These are phyloP conservation scores for Aureobasidium namibiae DNA, from an alignment of 2,329 filamentous ascomycete species.

Conservation along the genomic window DNA sequence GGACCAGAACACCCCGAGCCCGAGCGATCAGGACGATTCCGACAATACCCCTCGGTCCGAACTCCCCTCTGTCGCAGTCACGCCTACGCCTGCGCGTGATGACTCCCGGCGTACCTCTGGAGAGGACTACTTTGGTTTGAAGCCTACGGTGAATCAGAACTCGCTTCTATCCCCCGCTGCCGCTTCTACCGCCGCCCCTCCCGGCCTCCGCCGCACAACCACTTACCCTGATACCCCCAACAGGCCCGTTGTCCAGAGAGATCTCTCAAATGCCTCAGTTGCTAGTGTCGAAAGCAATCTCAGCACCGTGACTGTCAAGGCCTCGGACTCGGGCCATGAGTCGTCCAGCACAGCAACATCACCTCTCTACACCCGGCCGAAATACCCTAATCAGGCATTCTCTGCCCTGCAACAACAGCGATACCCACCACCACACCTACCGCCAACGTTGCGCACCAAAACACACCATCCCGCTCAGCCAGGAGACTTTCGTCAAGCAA, in stretches of 20 bases:
- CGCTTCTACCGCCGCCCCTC: background rate
- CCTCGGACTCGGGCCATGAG: constrained; percentile 19
- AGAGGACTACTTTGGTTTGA: constrained; percentile 19
- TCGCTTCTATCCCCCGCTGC: background rate
- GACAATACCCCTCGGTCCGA: constrained; percentile 35
- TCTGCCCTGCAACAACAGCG: constrained; percentile 39
- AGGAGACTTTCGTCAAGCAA: constrained; percentile 32
- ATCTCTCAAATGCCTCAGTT: constrained; percentile 34
- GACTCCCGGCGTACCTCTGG: constrained; percentile 15
- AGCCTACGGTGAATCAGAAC: background rate
- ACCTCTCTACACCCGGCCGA: constrained; percentile 26
- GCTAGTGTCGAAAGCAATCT: constrained; percentile 33
- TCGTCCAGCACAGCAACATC: constrained; percentile 14
- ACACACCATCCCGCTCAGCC: constrained; percentile 34
- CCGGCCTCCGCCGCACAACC: background rate
- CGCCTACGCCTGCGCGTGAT: constrained; percentile 13
- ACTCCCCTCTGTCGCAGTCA: constrained; percentile 25
- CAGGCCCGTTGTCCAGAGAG: constrained; percentile 32
- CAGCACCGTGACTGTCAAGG: constrained; percentile 27
- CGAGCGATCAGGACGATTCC: constrained; percentile 17
- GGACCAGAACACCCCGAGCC: background rate
- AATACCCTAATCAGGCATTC: constrained; percentile 43
- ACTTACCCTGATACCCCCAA: constrained; percentile 11
- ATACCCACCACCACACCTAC: constrained; percentile 31
- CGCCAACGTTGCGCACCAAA: constrained; percentile 33